A percentile compares a stretch with the other conserved stretches of the same genome.
These are phyloP conservation scores for Schwanniomyces pseudopolymorphus DNA, from an alignment of 805 yeast species.

Conservation along the genomic window DNA sequence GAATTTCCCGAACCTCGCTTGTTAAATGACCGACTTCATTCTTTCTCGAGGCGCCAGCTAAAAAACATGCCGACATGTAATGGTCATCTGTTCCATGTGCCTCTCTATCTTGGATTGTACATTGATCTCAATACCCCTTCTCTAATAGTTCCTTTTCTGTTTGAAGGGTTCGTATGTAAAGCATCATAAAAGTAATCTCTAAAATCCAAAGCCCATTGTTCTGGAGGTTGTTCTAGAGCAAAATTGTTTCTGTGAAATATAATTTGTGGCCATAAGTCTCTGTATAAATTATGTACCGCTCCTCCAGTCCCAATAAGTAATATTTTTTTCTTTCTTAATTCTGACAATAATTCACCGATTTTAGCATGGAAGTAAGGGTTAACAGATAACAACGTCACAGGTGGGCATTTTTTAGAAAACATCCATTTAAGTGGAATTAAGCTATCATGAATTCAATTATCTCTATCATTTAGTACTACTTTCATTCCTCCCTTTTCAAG, in stretches of 20 bases:
- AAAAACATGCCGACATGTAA: constrained; percentile 3
- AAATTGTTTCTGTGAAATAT: constrained; percentile 1
- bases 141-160: neutral
- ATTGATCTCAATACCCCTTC: constrained; percentile 1
- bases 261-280: constrained; percentile 3
- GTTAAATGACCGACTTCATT: constrained; percentile 1
- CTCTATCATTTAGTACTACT: constrained; percentile 1
- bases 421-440: constrained; percentile 4
- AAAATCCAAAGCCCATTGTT: constrained; percentile 4
- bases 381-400: constrained; percentile 1
- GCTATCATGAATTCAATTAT: constrained; percentile 2
- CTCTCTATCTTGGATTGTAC: constrained; percentile 2
- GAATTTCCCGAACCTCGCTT: constrained; percentile 3
- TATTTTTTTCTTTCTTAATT: constrained; percentile 1
- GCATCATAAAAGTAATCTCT: constrained; percentile 3
- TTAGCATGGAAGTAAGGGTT: constrained; percentile 1
- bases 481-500: constrained; percentile 1
- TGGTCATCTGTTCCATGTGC: constrained; percentile 4
- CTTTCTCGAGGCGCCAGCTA: constrained; percentile 1
- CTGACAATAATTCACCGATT: constrained; percentile 1
- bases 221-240: constrained; percentile 1
- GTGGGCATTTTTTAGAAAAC: constrained; percentile 3
- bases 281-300: constrained; percentile 3
- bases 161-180: neutral
- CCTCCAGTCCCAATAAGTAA: constrained; percentile 3